Evolutionary conservation across 768 basidiomycete genomes (phyloP), one percentile per base, ranked within the genome.

Genomic region (Cubamyces lactineus): DNA sequence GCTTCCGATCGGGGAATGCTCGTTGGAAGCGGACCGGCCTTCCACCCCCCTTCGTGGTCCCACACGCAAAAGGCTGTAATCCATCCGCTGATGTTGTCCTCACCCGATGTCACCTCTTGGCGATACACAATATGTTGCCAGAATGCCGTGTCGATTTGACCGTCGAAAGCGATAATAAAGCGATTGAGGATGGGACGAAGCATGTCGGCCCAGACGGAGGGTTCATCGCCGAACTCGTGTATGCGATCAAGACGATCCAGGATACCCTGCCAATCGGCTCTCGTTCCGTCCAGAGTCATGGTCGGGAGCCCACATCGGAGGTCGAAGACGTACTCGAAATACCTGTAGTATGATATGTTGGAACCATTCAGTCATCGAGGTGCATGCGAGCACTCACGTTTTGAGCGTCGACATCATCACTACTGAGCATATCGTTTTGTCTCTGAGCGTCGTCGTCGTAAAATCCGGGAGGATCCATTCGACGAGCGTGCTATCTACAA

Each of bases 401-500:
- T 70, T 71, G 24, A 75, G 52, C 0, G 71, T 70, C 11, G 68
- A 60, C 72, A 76, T 72, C 67, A 73, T 68, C 17, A 71, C 40
- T 15, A 74, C 62, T 15, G 73, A 67, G 43, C 61, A 67, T 26
- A 74, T 66, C 3, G 67, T 66, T 15, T 50, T 65, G 47, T 76
- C 75, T 23, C 59, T 69, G 41, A 34, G 24, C 0, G 73, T 74
- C 4, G 74, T 74, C 4, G 74, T 75, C 3, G 74, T 66, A 60
- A 74, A 75, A 19, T 65, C 51, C 1, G 75, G 73, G 26, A 72
- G 51, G 40, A 73, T 69, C 70, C 71, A 73, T 13, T 68, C 66
- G 15, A 67, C 67, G 4, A 75, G 63, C 3, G 61, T 49, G 1
- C 64, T 66, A 45, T 74, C 66, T 8, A 66, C 66, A 12, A 76